Conservation (phyloP, 768 basidiomycete genomes). For the Suillus plorans region DNA sequence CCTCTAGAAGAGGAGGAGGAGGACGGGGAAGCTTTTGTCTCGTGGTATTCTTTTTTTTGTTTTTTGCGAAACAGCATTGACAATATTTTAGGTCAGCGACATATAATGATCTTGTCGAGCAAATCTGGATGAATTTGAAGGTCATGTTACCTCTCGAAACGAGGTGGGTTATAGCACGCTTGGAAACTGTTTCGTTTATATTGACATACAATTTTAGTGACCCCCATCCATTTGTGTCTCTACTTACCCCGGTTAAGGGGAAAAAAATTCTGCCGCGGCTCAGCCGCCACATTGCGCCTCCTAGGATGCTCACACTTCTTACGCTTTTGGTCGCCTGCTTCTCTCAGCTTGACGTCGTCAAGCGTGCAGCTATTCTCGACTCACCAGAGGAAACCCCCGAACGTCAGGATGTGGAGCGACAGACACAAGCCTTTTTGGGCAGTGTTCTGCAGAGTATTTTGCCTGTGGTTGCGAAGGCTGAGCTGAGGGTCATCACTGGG, state of each 20-base stretch:
- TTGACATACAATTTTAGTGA: constrained; percentile 45
- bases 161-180: constrained; percentile 51
- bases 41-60: constrained; percentile 43
- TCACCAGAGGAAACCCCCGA: constrained; percentile 58
- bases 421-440: constrained; percentile 86
- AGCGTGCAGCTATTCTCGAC: constrained; percentile 72
- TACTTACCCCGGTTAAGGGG: constrained; percentile 86
- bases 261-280: constrained; percentile 90
- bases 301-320: constrained; percentile 82
- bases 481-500: constrained; percentile 81
- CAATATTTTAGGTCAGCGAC: constrained; percentile 51
- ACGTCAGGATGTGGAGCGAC: constrained; percentile 73
- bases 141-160: constrained; percentile 93
- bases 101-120: constrained; percentile 58
- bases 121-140: constrained; percentile 77
- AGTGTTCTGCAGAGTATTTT: constrained; percentile 87
- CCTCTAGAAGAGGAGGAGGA: constrained; percentile 51
- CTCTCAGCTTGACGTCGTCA: constrained; percentile 89
- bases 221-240: constrained; percentile 95
- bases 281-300: constrained; percentile 75
- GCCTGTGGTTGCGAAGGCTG: constrained; percentile 75
- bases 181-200: not conserved
- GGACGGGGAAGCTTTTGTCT: constrained; percentile 41
- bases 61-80: constrained; percentile 7
- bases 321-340: constrained; percentile 95